Evolutionary conservation across 768 basidiomycete genomes (phyloP).

Genomic region (Coprinellus micaceus): DNA sequence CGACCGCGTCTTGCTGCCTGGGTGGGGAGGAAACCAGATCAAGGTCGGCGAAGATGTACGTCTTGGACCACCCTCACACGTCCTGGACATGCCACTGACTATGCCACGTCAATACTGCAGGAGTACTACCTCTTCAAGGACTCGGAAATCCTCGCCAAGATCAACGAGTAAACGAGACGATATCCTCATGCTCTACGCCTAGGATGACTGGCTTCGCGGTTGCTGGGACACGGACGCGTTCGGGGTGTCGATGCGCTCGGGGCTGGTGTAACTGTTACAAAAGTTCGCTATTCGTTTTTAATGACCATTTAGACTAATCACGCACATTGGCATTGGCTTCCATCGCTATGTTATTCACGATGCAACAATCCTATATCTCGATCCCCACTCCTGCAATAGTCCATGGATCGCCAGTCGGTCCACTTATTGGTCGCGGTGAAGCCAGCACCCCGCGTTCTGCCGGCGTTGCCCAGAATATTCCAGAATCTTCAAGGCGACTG

Average conservation of each 20-base stretch:
- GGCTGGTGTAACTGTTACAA: slow-evolving; percentile 1
- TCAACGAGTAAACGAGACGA: slow-evolving; percentile 64
- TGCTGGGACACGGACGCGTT: neutral
- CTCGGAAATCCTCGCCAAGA: slow-evolving; percentile 92
- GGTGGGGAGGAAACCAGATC: slow-evolving; percentile 94
- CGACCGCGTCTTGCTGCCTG: slow-evolving; percentile 89
- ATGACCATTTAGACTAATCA: slow-evolving; percentile 4
- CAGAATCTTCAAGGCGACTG: too few species aligned
- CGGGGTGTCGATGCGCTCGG: neutral
- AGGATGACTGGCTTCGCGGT: neutral
- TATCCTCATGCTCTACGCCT: neutral
- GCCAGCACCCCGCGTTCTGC: too few species aligned
- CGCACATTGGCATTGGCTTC: neutral
- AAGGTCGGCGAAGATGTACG: slow-evolving; percentile 95
- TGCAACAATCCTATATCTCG: neutral
- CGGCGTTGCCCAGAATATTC: too few species aligned
- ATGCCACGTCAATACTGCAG: slow-evolving; percentile 37
- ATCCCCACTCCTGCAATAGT: slow-evolving; percentile 4
- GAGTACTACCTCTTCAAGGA: slow-evolving; percentile 96
- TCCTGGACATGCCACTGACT: slow-evolving; percentile 1
- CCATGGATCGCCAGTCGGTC: neutral
- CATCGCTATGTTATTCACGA: neutral
- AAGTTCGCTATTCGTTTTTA: slow-evolving; percentile 12
- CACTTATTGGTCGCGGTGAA: neutral
- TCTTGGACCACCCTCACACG: slow-evolving; percentile 13